Percentiles rank a stretch among this genome's conserved stretches.
These are phyloP conservation scores for Cenchrus americanus DNA, from an alignment of 176 grass and related monocot genomes.

Conservation along the genomic window DNA sequence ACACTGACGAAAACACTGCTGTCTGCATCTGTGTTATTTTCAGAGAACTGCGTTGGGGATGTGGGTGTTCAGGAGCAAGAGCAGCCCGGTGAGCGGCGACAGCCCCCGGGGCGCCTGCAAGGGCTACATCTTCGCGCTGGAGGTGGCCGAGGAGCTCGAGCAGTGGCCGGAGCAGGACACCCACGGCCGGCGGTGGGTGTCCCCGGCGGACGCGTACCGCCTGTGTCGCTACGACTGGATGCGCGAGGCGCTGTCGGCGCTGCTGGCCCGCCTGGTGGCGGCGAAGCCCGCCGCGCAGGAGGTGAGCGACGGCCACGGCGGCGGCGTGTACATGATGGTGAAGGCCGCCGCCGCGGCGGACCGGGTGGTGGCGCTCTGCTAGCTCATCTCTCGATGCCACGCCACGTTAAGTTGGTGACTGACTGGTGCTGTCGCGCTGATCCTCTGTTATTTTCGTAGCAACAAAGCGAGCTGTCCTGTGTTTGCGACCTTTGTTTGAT, in stretches of 20 bases:
- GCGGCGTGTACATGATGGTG: conserved; percentile 54
- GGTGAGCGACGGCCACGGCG: conserved; percentile 1
- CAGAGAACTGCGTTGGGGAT: conserved; percentile 66
- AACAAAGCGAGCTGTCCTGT: no score
- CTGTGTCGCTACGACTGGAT: conserved; percentile 95
- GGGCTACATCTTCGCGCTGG: conserved; percentile 84
- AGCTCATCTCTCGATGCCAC: background rate
- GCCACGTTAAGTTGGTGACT: no score
- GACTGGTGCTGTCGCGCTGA: no score
- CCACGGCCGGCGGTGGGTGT: conserved; percentile 72
- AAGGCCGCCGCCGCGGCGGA: conserved; percentile 46
- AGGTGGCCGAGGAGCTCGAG: conserved; percentile 78
- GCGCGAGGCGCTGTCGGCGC: conserved; percentile 75
- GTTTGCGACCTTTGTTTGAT: no score
- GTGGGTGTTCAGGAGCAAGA: conserved; percentile 95
- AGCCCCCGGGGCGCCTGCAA: conserved; percentile 76
- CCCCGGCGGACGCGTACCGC: conserved; percentile 56
- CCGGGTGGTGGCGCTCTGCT: conserved; percentile 66
- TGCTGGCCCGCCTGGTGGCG: conserved; percentile 43
- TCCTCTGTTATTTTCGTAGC: no score
- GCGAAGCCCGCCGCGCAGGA: conserved; percentile 1
- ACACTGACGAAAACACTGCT: background rate
- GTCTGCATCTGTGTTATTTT: background rate
- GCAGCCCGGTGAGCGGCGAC: conserved; percentile 54
- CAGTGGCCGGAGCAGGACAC: conserved; percentile 76